Evolutionary conservation across 305 asterid genomes (phyloP), one percentile per base, ranked within the genome.

Genomic region (Solanum aculeatissimum): DNA sequence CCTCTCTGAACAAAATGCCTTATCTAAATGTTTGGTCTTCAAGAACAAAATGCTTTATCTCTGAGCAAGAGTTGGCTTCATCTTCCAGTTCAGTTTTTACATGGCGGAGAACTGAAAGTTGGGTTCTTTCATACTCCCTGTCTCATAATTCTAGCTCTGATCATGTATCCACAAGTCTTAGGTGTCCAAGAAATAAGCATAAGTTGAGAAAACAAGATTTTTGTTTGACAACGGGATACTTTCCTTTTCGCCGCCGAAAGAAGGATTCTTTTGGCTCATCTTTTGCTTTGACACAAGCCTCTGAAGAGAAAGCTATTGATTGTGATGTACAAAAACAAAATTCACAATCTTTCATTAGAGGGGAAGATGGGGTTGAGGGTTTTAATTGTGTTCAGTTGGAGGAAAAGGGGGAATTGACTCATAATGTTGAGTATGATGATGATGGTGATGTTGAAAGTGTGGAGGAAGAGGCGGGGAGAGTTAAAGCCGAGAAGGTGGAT

Each of bases 21-120:
- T 88, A 93, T 85, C 87, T 92, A 84, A 86, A 92, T 47, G 84
- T 94, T 71, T 92, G 94, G 91, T 92, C 95, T 79, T 87, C 66
- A 58, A 58, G 66, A 21, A 58, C 66, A 58, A 58, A 58, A 29
- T 58, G 66, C 66, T 15, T 58, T 10, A 58, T 58, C 66, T 58
- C 66, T 58, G 66, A 58, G 11, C 66, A 58, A 13, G 66, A 58
- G 32, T 78, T 86, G 57, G 86, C 83, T 84, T 85, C 90, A 63
- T 84, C 82, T 65, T 58, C 65, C 79, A 84, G 83, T 85, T 89
- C 90, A 57, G 81, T 84, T 79, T 84, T 80, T 63, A 84, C 88
- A 81, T 90, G 87, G 43, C 79, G 63, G n/a, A 88, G 89, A 81
- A 88, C 92, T 81, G 92, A 88, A 86, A 89, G 84, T 84, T 83